Percentiles rank a stretch among this genome's conserved stretches.
phyloP scores from a whole-genome alignment of 495 filamentous ascomycete species.

The Monascus purpureus region DNA sequence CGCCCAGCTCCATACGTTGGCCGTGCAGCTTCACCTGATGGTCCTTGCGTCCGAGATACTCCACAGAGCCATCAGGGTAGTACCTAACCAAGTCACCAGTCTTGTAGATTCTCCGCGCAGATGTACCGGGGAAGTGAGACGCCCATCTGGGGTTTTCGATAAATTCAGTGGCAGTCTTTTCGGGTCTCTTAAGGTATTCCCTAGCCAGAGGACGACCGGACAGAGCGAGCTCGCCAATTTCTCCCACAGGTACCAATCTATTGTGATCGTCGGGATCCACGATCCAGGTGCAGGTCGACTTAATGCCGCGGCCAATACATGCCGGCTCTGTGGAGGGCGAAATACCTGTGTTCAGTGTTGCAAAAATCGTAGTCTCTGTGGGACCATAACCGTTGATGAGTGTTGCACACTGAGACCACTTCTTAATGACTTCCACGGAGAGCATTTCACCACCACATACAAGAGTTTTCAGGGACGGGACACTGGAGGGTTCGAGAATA shows the following conservation, averaged over 20 bases:
- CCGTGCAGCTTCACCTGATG: constrained; percentile 56
- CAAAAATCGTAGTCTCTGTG: constrained; percentile 35
- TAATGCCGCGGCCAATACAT: constrained; percentile 36
- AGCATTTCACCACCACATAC: constrained; percentile 33
- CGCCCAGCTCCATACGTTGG: constrained; percentile 50
- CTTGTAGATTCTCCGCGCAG: constrained; percentile 26
- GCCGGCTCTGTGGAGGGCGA: constrained; percentile 19
- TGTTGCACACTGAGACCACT: constrained; percentile 37
- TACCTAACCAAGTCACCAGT: constrained; percentile 41
- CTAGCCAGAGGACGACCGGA: constrained; percentile 35
- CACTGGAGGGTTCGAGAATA: constrained; percentile 30
- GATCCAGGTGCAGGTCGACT: constrained; percentile 38
- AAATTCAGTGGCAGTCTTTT: constrained; percentile 36
- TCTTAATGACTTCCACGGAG: constrained; percentile 33
- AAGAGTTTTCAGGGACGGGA: constrained; percentile 30
- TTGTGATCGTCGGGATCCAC: constrained; percentile 36
- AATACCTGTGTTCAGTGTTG: constrained; percentile 20
- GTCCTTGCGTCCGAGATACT: constrained; percentile 46
- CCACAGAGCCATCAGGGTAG: constrained; percentile 36
- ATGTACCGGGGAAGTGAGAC: constrained; percentile 9
- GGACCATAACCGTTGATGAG: constrained; percentile 48
- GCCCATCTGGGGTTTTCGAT: constrained; percentile 25
- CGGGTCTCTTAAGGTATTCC: constrained; percentile 38
- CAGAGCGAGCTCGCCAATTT: constrained; percentile 39
- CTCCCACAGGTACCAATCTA: constrained; percentile 34